Conservation (phyloP, 2,329 filamentous ascomycete genomes). For the Aotearoamyces nothofagi region DNA sequence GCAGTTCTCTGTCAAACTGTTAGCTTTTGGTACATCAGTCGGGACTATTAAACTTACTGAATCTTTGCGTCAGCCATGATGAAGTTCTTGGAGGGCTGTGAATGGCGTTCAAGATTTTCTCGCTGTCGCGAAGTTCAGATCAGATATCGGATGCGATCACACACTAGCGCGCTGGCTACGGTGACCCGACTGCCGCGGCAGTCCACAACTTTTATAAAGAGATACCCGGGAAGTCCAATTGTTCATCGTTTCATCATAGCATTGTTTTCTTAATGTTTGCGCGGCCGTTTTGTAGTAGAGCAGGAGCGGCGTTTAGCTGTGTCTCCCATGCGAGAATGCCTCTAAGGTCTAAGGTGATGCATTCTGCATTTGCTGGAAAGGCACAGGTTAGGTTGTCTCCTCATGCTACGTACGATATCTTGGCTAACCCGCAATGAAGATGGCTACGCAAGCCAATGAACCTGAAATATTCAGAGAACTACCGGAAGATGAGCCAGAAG, state of each 20-base stretch:
- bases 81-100: no score
- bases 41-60: slow-evolving; percentile 32
- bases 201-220: no score
- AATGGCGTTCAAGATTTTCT: no score
- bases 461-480: slow-evolving; percentile 9
- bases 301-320: slow-evolving; percentile 33
- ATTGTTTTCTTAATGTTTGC: slow-evolving; percentile 37
- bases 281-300: slow-evolving; percentile 35
- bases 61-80: slow-evolving; percentile 57
- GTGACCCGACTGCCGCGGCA: no score
- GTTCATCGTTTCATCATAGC: slow-evolving; percentile 3
- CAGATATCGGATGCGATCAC: no score
- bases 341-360: slow-evolving; percentile 59
- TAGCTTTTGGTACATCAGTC: slow-evolving; percentile 6
- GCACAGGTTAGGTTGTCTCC: slow-evolving; percentile 29
- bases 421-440: slow-evolving; percentile 18
- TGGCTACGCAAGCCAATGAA: slow-evolving; percentile 20
- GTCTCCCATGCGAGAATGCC: slow-evolving; percentile 48
- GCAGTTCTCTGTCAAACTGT: slow-evolving; percentile 51
- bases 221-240: no score
- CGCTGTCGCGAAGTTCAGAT: no score
- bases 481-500: slow-evolving; percentile 60
- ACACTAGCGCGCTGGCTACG: no score
- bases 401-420: no score
- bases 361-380: slow-evolving; percentile 36